Conservation (phyloP, 176 grass and related monocot genomes). For the Cenchrus fungigraminus region DNA sequence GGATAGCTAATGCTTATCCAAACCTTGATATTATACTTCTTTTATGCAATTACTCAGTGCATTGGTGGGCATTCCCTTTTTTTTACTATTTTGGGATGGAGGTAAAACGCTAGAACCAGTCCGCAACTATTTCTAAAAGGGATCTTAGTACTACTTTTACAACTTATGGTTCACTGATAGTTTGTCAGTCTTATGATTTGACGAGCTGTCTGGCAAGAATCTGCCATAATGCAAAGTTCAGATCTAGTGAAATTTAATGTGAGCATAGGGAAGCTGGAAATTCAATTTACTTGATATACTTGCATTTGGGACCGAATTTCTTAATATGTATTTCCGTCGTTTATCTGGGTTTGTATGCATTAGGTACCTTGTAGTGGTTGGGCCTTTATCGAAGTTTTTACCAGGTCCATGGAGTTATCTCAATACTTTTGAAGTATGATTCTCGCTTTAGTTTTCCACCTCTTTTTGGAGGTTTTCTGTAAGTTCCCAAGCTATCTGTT, state of each 20-base stretch:
- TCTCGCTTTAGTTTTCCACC: background rate
- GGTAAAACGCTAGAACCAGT: background rate
- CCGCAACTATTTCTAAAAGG: background rate
- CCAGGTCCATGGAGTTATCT: background rate
- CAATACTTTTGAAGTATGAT: background rate
- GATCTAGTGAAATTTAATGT: background rate
- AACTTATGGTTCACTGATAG: background rate
- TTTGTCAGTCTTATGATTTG: background rate
- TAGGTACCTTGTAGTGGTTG: background rate
- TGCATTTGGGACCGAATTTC: background rate
- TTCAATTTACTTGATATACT: background rate
- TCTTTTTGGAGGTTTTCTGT: background rate
- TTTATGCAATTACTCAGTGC: background rate
- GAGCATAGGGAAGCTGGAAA: background rate
- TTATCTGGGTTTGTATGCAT: conserved; percentile 12
- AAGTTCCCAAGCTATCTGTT: background rate
- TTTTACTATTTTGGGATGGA: conserved; percentile 24
- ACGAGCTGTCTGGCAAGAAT: background rate
- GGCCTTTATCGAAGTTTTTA: conserved; percentile 13
- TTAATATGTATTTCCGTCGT: background rate
- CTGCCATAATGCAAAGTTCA: background rate
- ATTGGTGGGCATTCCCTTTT: background rate
- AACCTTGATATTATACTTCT: background rate
- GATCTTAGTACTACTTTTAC: background rate
- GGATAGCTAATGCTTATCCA: background rate